Base-by-base conservation (phyloP, 768 basidiomycete species). In the Lactarius hengduanensis region DNA sequence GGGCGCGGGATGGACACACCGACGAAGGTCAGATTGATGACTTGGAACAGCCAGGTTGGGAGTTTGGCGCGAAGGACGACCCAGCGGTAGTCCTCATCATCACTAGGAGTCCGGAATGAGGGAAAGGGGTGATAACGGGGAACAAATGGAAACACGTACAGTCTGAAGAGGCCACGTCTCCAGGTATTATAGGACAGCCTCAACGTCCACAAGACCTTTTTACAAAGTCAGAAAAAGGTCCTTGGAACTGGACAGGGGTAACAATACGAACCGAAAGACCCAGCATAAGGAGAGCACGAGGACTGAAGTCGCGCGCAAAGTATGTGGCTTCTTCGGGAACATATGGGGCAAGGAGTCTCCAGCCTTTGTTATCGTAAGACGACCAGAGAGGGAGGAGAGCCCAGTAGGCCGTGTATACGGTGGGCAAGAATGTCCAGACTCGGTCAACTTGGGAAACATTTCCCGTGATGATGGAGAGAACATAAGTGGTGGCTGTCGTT, bases 81-180 rank as follows among this genome's bases (percentile, higher is more conserved):
- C 92, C 96, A 98, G 32, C 96, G 89, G 73, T 98, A 98, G 75
- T 97, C 95, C 76, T 96, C 94, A 30, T 91, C 92, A 32, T 83
- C 81, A 8, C 90, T 92, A 36, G 10, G 47, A 43, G 40, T 20
- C 62, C 22, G 54, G n/a, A 59, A 41, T 22, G 2, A 26, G n/a
- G 28, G 5, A 47, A 34, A 28, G 50, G 50, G 61, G 20, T 4
- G 36, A n/a, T 34, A 10, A 50, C 57, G 26, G 20, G 18, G 22
- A 40, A 50, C 5, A 40, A 40, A 40, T 15, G 1, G 38, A 15
- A 40, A 16, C 4, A 76, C 87, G 64, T 71, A 92, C 90, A 88
- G 75, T 58, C 76, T 82, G 73, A 93, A 94, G 7, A 96, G 79
- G 3, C 92, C 96, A 59, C 96, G 83, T 41, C 94, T 81, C 76